A percentile compares a stretch with the other conserved stretches of the same genome.
phyloP scores from a whole-genome alignment of 176 grass and related monocot genomes.

The Saccharum spontaneum region DNA sequence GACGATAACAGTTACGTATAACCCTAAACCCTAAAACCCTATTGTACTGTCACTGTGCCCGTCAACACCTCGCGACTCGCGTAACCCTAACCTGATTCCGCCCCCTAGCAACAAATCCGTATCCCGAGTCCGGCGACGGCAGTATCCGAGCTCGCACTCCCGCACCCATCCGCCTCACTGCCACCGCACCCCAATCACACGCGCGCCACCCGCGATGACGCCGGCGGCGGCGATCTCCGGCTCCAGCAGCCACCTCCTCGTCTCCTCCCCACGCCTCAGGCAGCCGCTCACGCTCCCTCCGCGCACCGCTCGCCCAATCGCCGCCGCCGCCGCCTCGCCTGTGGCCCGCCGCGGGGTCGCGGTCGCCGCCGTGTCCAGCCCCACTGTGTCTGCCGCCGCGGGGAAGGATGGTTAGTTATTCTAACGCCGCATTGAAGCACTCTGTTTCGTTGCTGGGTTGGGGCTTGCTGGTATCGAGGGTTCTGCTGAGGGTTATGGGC shows the following conservation, averaged over 20 bases:
- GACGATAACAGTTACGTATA: too few relatives aligned
- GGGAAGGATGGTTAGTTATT: conserved; percentile 41
- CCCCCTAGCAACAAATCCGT: neutral
- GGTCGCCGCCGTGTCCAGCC: conserved; percentile 36
- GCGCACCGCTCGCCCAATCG: conserved; percentile 25
- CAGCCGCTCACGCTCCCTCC: neutral
- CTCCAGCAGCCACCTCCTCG: conserved; percentile 29
- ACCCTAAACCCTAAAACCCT: too few relatives aligned
- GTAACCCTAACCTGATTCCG: neutral
- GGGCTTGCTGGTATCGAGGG: conserved; percentile 12
- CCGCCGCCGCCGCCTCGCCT: conserved; percentile 24
- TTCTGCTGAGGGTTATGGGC: conserved; percentile 6
- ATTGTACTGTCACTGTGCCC: too few relatives aligned
- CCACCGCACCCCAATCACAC: neutral
- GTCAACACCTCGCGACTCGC: too few relatives aligned
- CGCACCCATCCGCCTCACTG: neutral
- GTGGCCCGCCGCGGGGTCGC: conserved; percentile 21
- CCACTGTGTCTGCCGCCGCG: neutral
- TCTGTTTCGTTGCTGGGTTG: neutral
- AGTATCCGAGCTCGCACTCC: neutral
- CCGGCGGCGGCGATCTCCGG: conserved; percentile 39
- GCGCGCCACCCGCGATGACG: conserved; percentile 25
- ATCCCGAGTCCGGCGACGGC: neutral
- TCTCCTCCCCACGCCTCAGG: conserved; percentile 14
- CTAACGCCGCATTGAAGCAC: neutral